Evolutionary conservation across 164 flowering plant species (phyloP).

Genomic region (Tetracentron sinense): DNA sequence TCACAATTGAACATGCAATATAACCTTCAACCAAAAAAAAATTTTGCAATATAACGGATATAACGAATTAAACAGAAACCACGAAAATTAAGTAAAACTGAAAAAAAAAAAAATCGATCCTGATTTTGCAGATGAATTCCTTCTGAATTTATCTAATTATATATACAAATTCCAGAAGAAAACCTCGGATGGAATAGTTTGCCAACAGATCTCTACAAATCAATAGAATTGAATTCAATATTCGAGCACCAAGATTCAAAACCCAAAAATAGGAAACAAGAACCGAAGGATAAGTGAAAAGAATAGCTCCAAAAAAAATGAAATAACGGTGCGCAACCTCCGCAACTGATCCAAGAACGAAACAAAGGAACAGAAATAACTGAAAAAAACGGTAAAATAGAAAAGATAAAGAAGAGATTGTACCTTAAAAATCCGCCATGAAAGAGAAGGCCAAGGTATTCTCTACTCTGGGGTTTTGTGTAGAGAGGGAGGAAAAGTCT

Average conservation of each 20-base stretch:
- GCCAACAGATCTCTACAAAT: constrained; percentile 1
- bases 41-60: too few relatives aligned
- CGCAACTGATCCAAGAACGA: constrained; percentile 11
- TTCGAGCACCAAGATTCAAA: not conserved
- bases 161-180: not conserved
- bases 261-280: not conserved
- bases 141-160: not conserved
- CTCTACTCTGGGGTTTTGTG: not conserved
- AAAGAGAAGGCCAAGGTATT: constrained; percentile 15
- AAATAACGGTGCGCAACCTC: not conserved
- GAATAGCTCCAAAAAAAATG: not conserved
- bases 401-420: not conserved
- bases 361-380: constrained; percentile 1
- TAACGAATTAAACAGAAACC: too few relatives aligned
- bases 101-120: not conserved
- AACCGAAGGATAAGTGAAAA: not conserved
- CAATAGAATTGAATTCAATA: not conserved
- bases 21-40: too few relatives aligned
- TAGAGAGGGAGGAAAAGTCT: constrained; percentile 6
- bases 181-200: not conserved
- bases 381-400: not conserved
- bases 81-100: too few relatives aligned
- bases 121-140: not conserved
- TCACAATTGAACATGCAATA: not conserved
- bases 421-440: constrained; percentile 33